Evolutionary conservation across 2,329 filamentous ascomycete species (phyloP).

Genomic region (Botrytis cinerea): DNA sequence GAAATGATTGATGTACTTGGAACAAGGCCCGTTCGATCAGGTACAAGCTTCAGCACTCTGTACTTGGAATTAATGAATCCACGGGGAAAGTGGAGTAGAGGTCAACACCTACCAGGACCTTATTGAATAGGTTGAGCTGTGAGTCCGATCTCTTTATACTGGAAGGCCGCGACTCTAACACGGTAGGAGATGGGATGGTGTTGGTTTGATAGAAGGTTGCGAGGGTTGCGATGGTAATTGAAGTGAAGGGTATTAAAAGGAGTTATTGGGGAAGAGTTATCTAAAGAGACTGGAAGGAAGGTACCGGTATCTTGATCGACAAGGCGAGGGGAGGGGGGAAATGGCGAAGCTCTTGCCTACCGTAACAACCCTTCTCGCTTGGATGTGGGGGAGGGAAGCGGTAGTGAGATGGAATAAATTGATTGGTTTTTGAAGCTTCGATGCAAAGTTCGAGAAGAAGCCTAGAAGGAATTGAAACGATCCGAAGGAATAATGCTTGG

Average conservation of each 20-base stretch:
- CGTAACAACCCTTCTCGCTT: constrained; percentile 23
- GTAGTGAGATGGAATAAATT: constrained; percentile 19
- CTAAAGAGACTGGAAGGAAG: not conserved
- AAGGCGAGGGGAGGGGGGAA: constrained; percentile 13
- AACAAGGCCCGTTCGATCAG: not conserved
- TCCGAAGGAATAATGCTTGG: constrained; percentile 8
- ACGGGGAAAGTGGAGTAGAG: constrained; percentile 2
- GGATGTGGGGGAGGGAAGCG: constrained; percentile 11
- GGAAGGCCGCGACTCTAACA: not conserved
- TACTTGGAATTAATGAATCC: constrained; percentile 6
- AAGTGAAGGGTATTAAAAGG: not conserved
- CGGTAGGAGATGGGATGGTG: not conserved
- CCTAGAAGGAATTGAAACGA: constrained; percentile 24
- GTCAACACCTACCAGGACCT: constrained; percentile 5
- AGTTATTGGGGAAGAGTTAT: not conserved
- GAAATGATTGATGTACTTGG: not conserved
- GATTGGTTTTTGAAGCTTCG: constrained; percentile 20
- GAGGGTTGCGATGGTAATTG: not conserved
- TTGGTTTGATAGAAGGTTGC: not conserved
- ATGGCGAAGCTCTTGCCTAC: constrained; percentile 21
- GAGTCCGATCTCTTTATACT: not conserved
- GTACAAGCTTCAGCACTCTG: not conserved
- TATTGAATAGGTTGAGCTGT: constrained; percentile 10
- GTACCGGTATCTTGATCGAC: constrained; percentile 6
- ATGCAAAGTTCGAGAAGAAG: constrained; percentile 24